Base-by-base conservation (phyloP, 768 basidiomycete genomes). In the Dentipellis fragilis region DNA sequence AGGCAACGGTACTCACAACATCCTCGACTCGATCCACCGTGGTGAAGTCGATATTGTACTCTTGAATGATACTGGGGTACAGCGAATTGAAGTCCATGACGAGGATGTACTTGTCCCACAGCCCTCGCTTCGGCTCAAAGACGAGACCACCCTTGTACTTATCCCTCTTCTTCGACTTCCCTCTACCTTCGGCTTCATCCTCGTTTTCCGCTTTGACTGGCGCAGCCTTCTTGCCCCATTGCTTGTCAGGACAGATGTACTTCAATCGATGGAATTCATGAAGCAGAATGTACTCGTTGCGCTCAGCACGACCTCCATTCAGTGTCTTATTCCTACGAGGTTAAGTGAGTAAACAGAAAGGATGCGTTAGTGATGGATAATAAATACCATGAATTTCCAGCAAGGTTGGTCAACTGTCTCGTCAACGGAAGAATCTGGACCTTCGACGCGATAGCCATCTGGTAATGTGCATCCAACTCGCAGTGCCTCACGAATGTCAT, bases 1-100 rank as follows among this genome's bases (percentile, higher is more conserved):
- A 34, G 39, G 29, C 21, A 2, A 8, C 4, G 38, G 22, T 4
- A 58, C 62, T 48, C 58, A 72, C 87, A 64, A 81, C 81, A 56
- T 76, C 74, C 22, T 82, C 82, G 8, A 78, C 74, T 54, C 80
- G 79, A 47, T 91, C 88, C 17, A 98, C 85, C 0, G 96, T 99
- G 10, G 96, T 98, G 65, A 98, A 98, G 71, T 98, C 96, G 62
- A 99, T 98, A 68, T 99, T 98, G 67, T 90, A 99, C 75, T 99
- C 96, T 66, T 98, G 96, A 49, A 99, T 99, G 74, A 99, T 99
- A 68, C 90, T 93, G 6, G 96, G 96, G 67, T 99, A 99, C 55
- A 99, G 77, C 58, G 93, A 96, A 71, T 99, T 99, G 84, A 98
- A 99, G 69, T 99, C 96, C 96, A 99, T 99, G 70, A 99, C 96